Evolutionary conservation across 2,329 filamentous ascomycete genomes (phyloP).

Genomic region (Colletotrichum tanaceti): DNA sequence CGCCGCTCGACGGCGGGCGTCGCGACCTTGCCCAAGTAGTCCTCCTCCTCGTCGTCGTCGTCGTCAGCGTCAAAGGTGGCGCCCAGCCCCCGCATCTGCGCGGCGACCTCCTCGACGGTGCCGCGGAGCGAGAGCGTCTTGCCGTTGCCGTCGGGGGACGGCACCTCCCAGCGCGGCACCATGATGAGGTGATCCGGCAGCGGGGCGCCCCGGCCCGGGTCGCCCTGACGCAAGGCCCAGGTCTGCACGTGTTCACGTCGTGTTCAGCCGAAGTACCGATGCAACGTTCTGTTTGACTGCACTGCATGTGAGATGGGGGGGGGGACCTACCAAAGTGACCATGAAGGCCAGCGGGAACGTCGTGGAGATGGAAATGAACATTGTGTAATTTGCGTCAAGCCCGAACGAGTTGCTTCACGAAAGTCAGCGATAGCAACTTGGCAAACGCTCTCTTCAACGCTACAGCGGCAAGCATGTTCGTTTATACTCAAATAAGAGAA

Average conservation of each 20-base stretch:
- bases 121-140: conserved; percentile 11
- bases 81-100: not conserved
- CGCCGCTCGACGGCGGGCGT: not conserved
- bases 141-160: conserved; percentile 18
- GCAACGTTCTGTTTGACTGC: not conserved
- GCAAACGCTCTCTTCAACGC: too few species aligned
- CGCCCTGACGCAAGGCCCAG: not conserved
- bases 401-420: too few species aligned
- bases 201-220: not conserved
- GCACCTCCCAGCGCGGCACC: conserved; percentile 14
- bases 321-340: not conserved
- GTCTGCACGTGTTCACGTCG: not conserved
- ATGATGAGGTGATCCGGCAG: conserved; percentile 17
- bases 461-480: too few species aligned
- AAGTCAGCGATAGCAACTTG: not conserved
- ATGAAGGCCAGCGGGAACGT: not conserved
- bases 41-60: too few species aligned
- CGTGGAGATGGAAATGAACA: not conserved
- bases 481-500: not conserved
- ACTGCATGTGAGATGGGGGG: not conserved
- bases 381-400: not conserved
- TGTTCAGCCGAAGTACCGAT: not conserved
- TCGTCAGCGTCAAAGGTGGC: conserved; percentile 1
- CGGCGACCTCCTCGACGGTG: conserved; percentile 20
- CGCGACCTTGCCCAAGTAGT: not conserved